Conservation (phyloP, 306 rosid genomes). For the Glycyrrhiza uralensis region DNA sequence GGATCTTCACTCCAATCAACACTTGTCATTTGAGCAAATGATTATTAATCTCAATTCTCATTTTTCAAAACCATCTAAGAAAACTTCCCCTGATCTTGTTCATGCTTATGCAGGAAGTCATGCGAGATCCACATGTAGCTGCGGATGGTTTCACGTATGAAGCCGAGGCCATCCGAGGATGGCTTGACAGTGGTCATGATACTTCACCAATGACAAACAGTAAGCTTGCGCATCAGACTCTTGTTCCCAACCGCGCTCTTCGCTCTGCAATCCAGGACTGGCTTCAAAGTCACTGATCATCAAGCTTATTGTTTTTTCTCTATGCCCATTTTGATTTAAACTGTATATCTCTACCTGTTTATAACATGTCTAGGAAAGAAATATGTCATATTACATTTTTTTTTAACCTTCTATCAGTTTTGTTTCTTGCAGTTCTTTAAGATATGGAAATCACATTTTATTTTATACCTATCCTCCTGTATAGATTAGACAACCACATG, state of each 20-base stretch:
- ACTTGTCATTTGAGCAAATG: neutral
- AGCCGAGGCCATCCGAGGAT: constrained; percentile 82
- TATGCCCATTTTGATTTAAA: neutral
- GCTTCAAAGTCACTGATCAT: constrained; percentile 65
- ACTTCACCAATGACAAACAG: constrained; percentile 83
- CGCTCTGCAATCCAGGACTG: constrained; percentile 87
- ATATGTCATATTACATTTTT: neutral
- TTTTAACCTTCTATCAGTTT: neutral
- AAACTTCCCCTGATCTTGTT: constrained; percentile 1
- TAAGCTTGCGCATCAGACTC: constrained; percentile 58
- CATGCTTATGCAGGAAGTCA: constrained; percentile 67
- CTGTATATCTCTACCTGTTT: constrained; percentile 24
- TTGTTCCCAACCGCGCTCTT: constrained; percentile 79
- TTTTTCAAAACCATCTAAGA: neutral
- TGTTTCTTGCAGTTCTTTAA: constrained; percentile 6
- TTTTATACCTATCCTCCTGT: neutral
- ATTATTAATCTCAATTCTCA: neutral
- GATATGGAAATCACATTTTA: neutral
- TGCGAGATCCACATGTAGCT: constrained; percentile 94
- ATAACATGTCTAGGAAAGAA: constrained; percentile 19
- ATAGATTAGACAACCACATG: neutral
- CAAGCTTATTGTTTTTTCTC: neutral
- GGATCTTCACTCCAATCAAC: neutral
- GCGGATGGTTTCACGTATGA: constrained; percentile 93
- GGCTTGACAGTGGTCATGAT: constrained; percentile 83